phyloP scores from a whole-genome alignment of 768 basidiomycete genomes.

The Trametes coccinea region DNA sequence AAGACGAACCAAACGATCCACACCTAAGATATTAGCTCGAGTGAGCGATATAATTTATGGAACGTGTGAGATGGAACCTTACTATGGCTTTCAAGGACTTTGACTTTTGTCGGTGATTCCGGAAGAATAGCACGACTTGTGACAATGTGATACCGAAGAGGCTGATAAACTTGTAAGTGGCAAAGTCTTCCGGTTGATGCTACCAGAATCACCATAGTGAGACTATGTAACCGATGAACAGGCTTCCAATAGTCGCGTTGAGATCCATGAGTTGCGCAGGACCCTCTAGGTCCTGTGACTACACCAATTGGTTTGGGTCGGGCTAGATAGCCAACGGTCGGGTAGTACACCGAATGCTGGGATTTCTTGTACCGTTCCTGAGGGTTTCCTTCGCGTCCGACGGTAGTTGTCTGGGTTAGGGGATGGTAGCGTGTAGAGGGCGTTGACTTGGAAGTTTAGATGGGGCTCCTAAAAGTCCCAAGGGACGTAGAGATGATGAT shows the following conservation, averaged over 20 bases:
- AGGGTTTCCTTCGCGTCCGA: too few relatives aligned
- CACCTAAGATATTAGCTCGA: background rate
- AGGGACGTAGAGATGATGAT: too few relatives aligned
- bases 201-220: background rate
- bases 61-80: background rate
- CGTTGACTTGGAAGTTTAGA: too few relatives aligned
- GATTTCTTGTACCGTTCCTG: too few relatives aligned
- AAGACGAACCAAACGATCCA: background rate
- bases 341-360: too few relatives aligned
- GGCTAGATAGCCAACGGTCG: too few relatives aligned
- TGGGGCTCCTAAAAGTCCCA: too few relatives aligned
- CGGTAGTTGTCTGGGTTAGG: too few relatives aligned
- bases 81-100: background rate
- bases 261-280: background rate
- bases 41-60: too few relatives aligned
- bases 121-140: conserved; percentile 2
- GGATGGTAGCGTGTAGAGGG: too few relatives aligned
- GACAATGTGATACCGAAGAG: conserved; percentile 1
- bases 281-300: too few relatives aligned
- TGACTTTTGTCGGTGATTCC: background rate
- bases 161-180: background rate
- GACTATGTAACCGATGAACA: conserved; percentile 4
- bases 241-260: background rate
- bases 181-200: background rate
- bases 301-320: too few relatives aligned